Evolutionary conservation across 176 grass and related monocot genomes (phyloP).

Genomic region (Juncus effusus): DNA sequence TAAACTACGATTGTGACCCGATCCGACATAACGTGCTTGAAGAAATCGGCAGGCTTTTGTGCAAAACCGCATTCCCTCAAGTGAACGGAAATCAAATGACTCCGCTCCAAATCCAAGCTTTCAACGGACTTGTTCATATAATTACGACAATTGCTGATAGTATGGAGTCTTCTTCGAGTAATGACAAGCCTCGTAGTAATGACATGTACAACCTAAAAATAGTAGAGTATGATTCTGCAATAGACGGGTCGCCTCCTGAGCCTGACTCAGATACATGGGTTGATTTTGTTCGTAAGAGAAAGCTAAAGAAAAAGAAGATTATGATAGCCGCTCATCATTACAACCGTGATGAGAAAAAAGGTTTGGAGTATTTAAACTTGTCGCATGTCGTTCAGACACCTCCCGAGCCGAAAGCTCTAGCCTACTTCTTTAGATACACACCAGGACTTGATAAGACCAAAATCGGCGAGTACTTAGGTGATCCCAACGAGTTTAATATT

Average conservation of each 20-base stretch:
- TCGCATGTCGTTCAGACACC: slow-evolving; percentile 64
- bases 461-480: slow-evolving; percentile 84
- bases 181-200: slow-evolving; percentile 35
- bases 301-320: slow-evolving; percentile 73
- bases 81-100: slow-evolving; percentile 33
- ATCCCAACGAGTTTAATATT: slow-evolving; percentile 69
- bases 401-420: slow-evolving; percentile 59
- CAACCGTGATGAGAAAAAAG: slow-evolving; percentile 93
- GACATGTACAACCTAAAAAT: slow-evolving; percentile 50
- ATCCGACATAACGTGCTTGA: slow-evolving; percentile 70
- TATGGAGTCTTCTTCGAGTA: slow-evolving; percentile 33
- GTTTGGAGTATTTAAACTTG: slow-evolving; percentile 65
- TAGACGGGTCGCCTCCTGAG: slow-evolving; percentile 42
- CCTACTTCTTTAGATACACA: slow-evolving; percentile 82
- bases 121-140: slow-evolving; percentile 75
- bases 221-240: slow-evolving; percentile 54
- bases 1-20: slow-evolving; percentile 97
- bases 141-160: slow-evolving; percentile 88
- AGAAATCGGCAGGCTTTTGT: slow-evolving; percentile 65
- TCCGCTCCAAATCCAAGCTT: slow-evolving; percentile 69
- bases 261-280: slow-evolving; percentile 51
- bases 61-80: slow-evolving; percentile 73
- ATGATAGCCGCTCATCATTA: slow-evolving; percentile 87
- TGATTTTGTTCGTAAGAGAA: slow-evolving; percentile 71
- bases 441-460: slow-evolving; percentile 67